Conservation (phyloP, 2,329 filamentous ascomycete genomes). For the Claviceps paspali region DNA sequence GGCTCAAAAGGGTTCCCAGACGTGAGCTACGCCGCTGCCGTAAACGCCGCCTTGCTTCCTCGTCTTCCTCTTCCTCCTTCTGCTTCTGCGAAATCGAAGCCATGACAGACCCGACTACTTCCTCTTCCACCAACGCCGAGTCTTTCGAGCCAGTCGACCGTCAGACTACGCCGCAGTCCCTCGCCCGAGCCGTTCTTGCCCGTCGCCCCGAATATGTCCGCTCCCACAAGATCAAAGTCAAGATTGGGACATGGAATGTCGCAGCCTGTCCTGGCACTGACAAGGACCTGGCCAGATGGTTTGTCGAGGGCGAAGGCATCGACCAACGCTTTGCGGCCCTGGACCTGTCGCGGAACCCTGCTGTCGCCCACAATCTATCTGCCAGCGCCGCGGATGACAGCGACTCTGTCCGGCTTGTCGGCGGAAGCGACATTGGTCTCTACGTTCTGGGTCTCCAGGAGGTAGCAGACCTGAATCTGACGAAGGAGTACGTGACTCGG, state of each 20-base stretch:
- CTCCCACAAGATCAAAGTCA: conserved; percentile 61
- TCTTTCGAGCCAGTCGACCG: conserved; percentile 29
- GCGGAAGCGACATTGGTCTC: conserved; percentile 60
- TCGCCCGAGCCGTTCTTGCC: conserved; percentile 52
- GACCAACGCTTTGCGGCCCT: conserved; percentile 46
- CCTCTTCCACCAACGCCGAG: conserved; percentile 18
- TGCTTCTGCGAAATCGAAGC: conserved; percentile 4
- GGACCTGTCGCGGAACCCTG: conserved; percentile 24
- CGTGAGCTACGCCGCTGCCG: conserved; percentile 10
- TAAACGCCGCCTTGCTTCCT: conserved; percentile 9
- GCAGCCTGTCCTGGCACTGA: conserved; percentile 73
- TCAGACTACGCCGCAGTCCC: conserved; percentile 35
- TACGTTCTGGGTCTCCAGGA: conserved; percentile 89
- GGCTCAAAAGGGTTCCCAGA: conserved; percentile 9
- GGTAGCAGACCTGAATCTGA: conserved; percentile 70
- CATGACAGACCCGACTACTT: conserved; percentile 15
- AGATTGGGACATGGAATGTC: conserved; percentile 92
- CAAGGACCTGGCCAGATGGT: conserved; percentile 80
- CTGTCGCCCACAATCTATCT: conserved; percentile 16
- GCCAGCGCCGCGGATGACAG: conserved; percentile 21
- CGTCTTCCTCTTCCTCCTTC: conserved; percentile 4
- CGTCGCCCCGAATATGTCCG: conserved; percentile 67
- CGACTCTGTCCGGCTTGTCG: conserved; percentile 29
- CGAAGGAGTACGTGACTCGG: conserved; percentile 58
- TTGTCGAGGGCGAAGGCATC: conserved; percentile 60